A percentile compares a stretch with the other conserved stretches of the same genome.
phyloP scores from a whole-genome alignment of 441 rosid species.

The Manihot esculenta region DNA sequence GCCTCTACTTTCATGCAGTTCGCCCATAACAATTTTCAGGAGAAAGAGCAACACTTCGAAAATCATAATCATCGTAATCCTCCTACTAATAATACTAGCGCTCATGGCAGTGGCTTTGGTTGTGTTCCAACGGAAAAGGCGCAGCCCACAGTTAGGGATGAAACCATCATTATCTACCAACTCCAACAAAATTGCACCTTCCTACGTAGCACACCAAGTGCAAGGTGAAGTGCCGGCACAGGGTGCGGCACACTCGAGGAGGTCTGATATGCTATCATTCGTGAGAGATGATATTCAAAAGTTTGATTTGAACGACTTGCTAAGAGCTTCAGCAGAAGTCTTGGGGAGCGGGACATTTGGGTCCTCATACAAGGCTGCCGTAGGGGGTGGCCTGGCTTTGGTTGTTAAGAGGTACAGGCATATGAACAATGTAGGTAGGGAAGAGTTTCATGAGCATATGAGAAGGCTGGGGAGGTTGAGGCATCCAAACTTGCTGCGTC shows the following conservation, averaged over 20 bases:
- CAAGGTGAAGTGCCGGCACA: conserved; percentile 9
- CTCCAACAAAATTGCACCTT: conserved; percentile 23
- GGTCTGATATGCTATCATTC: conserved; percentile 51
- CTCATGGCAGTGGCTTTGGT: conserved; percentile 23
- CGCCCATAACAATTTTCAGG: conserved; percentile 6
- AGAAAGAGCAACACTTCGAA: conserved; percentile 14
- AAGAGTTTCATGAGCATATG: conserved; percentile 84
- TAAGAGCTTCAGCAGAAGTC: conserved; percentile 86
- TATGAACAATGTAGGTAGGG: conserved; percentile 74
- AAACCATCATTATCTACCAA: conserved; percentile 3
- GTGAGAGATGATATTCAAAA: conserved; percentile 49
- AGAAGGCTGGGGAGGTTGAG: conserved; percentile 63
- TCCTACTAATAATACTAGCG: conserved; percentile 20
- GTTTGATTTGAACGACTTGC: conserved; percentile 77
- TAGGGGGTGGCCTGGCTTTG: conserved; percentile 37
- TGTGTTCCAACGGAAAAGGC: conserved; percentile 22
- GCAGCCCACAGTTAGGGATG: conserved; percentile 1
- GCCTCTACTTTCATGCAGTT: conserved; percentile 51
- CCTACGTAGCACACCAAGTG: not conserved
- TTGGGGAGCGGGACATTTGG: conserved; percentile 95
- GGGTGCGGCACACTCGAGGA: conserved; percentile 15
- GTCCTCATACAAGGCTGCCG: conserved; percentile 77
- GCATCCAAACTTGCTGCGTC: conserved; percentile 71
- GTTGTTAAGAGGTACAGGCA: conserved; percentile 93
- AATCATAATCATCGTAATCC: conserved; percentile 28